These are phyloP conservation scores for Scheffersomyces illinoinensis DNA, from an alignment of 1,139 yeast genomes.

Conservation along the genomic window DNA sequence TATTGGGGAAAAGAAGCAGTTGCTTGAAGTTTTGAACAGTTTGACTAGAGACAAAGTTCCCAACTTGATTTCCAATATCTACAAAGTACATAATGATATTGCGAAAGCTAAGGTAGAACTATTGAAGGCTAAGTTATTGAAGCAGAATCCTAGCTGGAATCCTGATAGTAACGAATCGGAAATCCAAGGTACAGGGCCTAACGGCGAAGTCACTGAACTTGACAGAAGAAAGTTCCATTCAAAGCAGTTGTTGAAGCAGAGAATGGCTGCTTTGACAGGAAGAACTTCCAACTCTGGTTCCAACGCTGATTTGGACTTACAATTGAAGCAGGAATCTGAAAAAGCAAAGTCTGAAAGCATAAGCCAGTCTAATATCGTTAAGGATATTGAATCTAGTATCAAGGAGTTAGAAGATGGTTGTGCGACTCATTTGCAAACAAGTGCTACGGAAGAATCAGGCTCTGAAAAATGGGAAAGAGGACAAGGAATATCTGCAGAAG, in stretches of 20 bases:
- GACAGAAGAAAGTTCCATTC: constrained; percentile 80
- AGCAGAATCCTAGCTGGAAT: constrained; percentile 62
- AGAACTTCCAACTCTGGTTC: constrained; percentile 41
- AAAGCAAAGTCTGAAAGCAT: constrained; percentile 56
- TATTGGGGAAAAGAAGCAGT: constrained; percentile 39
- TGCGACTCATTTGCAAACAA: constrained; percentile 42
- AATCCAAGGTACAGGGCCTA: constrained; percentile 79
- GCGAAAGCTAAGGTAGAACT: constrained; percentile 67
- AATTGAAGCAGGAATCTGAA: constrained; percentile 55
- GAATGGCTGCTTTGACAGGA: constrained; percentile 94
- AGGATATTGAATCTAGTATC: constrained; percentile 75
- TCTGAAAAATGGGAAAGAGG: constrained; percentile 85
- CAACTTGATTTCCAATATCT: constrained; percentile 59
- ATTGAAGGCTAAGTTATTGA: constrained; percentile 52
- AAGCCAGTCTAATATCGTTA: constrained; percentile 57
- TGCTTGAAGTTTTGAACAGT: constrained; percentile 51
- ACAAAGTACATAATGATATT: constrained; percentile 64
- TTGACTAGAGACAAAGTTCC: constrained; percentile 71
- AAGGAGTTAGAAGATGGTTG: constrained; percentile 70
- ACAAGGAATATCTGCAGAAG: constrained; percentile 65
- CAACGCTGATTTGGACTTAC: constrained; percentile 53
- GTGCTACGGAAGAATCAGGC: constrained; percentile 52
- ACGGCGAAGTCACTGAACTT: constrained; percentile 78
- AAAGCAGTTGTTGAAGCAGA: constrained; percentile 72
- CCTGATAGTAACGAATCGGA: constrained; percentile 50